Evolutionary conservation across 2,329 filamentous ascomycete species (phyloP).

Genomic region (Xylaria multiplex): DNA sequence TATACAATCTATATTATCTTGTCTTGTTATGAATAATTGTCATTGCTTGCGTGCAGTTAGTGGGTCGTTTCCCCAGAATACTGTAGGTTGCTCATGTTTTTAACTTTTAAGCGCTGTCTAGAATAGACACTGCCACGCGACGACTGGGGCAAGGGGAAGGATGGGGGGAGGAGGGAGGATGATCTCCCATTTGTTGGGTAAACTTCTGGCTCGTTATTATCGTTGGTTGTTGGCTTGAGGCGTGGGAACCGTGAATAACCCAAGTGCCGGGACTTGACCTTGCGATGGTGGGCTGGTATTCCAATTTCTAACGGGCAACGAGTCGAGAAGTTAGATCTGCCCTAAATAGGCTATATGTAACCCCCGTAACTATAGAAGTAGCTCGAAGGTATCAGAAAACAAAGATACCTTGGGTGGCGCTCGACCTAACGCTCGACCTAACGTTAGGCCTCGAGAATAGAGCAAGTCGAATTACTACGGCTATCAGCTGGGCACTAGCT

Average conservation of each 20-base stretch:
- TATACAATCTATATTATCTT: slow-evolving; percentile 1
- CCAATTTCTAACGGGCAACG: neutral
- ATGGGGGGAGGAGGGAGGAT: neutral
- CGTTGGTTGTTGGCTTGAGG: slow-evolving; percentile 14
- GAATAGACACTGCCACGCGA: slow-evolving; percentile 17
- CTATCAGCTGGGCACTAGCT: slow-evolving; percentile 8
- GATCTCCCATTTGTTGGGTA: neutral
- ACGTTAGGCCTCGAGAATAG: neutral
- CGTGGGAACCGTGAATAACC: neutral
- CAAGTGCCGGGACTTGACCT: slow-evolving; percentile 20
- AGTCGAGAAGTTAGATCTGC: neutral
- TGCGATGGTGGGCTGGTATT: neutral
- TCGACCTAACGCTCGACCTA: neutral
- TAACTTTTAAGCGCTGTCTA: slow-evolving; percentile 18
- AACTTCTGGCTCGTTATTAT: neutral
- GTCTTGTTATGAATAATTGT: slow-evolving; percentile 1
- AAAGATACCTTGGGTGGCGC: neutral
- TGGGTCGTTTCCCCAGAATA: slow-evolving; percentile 4
- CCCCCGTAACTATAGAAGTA: neutral
- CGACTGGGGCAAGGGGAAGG: neutral
- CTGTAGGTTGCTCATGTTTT: slow-evolving; percentile 8
- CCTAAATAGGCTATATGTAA: neutral
- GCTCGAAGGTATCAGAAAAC: neutral
- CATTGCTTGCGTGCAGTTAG: neutral
- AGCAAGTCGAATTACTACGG: neutral